Conservation (phyloP, 2,329 filamentous ascomycete species). For the Pseudovirgaria hyperparasitica region DNA sequence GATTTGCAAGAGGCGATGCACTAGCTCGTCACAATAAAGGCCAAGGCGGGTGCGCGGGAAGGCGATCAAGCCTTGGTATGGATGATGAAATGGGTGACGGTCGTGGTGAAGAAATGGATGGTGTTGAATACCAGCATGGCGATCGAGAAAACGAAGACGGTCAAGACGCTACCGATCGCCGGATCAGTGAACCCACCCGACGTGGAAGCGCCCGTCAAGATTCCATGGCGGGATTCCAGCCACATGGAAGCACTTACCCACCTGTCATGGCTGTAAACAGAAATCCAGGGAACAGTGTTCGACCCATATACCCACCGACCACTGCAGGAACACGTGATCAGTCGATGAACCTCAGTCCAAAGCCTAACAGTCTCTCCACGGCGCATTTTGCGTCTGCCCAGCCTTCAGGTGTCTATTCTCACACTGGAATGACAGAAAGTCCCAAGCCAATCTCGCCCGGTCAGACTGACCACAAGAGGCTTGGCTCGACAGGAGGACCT, state of each 20-base stretch:
- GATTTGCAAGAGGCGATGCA: constrained; percentile 91
- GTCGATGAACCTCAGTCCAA: constrained; percentile 26
- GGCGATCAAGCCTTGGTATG: constrained; percentile 72
- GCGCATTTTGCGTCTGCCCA: constrained; percentile 21
- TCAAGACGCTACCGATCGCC: constrained; percentile 45
- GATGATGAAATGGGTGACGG: constrained; percentile 52
- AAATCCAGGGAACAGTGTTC: constrained; percentile 15
- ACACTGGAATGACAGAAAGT: constrained; percentile 68
- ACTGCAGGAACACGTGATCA: constrained; percentile 21
- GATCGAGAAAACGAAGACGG: constrained; percentile 47
- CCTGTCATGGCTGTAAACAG: constrained; percentile 43
- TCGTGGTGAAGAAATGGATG: constrained; percentile 49
- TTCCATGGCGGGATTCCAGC: constrained; percentile 46
- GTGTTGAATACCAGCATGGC: constrained; percentile 41
- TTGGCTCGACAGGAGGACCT: constrained; percentile 37
- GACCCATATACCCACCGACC: constrained; percentile 23
- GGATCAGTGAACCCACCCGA: constrained; percentile 61
- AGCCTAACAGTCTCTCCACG: constrained; percentile 23
- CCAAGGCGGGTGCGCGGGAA: constrained; percentile 84
- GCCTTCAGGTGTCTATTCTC: constrained; percentile 50
- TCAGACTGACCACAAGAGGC: constrained; percentile 37
- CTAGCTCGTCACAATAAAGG: constrained; percentile 92
- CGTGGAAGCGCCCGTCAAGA: constrained; percentile 52
- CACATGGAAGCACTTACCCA: constrained; percentile 64
- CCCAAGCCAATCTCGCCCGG: constrained; percentile 72